A percentile compares a stretch with the other conserved stretches of the same genome.
phyloP scores from a whole-genome alignment of 352 stramenopile species.

The Halophytophthora batemanensis region DNA sequence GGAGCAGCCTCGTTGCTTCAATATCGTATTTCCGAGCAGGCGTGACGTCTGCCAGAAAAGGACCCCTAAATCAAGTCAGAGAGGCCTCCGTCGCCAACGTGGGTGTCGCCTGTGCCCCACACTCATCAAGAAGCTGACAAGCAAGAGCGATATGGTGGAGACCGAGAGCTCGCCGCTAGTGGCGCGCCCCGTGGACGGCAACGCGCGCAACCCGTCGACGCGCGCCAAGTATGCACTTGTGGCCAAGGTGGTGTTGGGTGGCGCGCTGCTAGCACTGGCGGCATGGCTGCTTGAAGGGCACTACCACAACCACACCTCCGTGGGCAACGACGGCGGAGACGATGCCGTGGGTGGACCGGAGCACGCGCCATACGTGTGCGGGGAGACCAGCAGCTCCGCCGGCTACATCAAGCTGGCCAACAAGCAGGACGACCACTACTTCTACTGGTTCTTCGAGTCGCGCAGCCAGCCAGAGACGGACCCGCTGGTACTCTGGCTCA shows the following conservation, averaged over 20 bases:
- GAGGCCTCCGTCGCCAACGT: no score
- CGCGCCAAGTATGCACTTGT: conserved; percentile 1
- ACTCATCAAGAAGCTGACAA: no score
- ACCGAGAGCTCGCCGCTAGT: conserved; percentile 6
- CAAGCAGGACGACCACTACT: conserved; percentile 51
- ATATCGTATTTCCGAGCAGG: no score
- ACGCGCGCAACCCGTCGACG: neutral
- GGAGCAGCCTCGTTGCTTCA: no score
- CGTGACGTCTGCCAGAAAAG: no score
- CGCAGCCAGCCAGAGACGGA: conserved; percentile 19
- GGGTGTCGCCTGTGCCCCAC: no score
- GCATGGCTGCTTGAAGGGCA: neutral
- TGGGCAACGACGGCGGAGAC: no score
- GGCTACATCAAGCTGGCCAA: conserved; percentile 42
- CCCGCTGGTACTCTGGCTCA: conserved; percentile 52
- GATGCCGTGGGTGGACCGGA: conserved; percentile 2
- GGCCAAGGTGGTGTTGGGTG: neutral
- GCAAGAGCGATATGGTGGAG: neutral
- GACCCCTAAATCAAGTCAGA: no score
- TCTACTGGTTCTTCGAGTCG: conserved; percentile 56
- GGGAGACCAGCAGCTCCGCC: conserved; percentile 22
- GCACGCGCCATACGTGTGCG: conserved; percentile 7
- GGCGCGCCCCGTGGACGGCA: neutral
- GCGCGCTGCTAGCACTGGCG: neutral
- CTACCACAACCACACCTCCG: neutral